These are phyloP conservation scores for Fulvia fulva DNA, from an alignment of 2,329 filamentous ascomycete species.

Conservation along the genomic window DNA sequence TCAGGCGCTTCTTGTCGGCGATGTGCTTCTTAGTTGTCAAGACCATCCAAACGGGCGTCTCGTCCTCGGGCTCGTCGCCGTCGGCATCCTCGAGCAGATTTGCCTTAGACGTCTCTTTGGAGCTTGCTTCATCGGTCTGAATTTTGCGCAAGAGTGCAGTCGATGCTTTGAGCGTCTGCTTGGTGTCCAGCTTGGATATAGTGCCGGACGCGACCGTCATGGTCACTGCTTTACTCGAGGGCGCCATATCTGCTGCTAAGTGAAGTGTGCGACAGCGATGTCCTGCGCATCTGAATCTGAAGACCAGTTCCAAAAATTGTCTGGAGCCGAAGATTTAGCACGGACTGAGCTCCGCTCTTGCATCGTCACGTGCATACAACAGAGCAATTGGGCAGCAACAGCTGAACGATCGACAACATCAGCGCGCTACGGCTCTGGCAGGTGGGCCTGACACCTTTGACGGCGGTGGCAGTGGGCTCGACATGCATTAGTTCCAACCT, in stretches of 20 bases:
- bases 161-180: constrained; percentile 56
- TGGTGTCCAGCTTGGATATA: constrained; percentile 37
- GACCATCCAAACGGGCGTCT: constrained; percentile 57
- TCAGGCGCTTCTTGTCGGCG: constrained; percentile 70
- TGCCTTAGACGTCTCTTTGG: constrained; percentile 51
- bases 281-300: background rate
- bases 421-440: background rate
- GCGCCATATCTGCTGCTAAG: constrained; percentile 26
- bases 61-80: constrained; percentile 43
- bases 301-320: background rate
- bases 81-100: constrained; percentile 52
- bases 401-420: constrained; percentile 2
- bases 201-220: constrained; percentile 32
- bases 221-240: constrained; percentile 32
- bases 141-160: constrained; percentile 55
- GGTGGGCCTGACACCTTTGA: background rate
- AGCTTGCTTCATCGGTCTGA: constrained; percentile 39
- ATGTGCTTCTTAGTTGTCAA: constrained; percentile 64
- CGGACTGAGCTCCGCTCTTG: background rate
- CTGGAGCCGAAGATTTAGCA: background rate
- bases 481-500: constrained; percentile 1
- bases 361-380: no score
- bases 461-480: background rate
- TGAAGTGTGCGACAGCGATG: background rate
- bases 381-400: constrained; percentile 3